A percentile compares a stretch with the other conserved stretches of the same genome.
Conservation (phyloP, 331 rosid genomes). For the Pyrus hybrid region DNA sequence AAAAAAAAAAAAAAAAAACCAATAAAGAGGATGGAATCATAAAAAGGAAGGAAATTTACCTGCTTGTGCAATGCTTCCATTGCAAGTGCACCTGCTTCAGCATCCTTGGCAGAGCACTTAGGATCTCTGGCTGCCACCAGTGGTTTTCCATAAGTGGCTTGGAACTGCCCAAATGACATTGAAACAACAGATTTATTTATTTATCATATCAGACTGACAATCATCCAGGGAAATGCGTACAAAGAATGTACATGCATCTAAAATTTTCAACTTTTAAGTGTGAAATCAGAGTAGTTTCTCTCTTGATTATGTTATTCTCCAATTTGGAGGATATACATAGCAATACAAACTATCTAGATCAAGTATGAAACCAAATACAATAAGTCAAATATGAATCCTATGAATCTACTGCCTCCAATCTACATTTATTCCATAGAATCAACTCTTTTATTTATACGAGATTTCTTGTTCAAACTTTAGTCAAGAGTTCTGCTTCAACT, state of each 20-base stretch:
- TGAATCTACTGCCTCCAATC: background rate
- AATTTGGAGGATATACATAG: background rate
- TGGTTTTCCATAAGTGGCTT: slow-evolving; percentile 89
- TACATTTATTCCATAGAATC: background rate
- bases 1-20: too few species aligned
- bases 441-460: background rate
- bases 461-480: background rate
- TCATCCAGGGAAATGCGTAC: background rate
- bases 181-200: slow-evolving; percentile 5
- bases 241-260: background rate
- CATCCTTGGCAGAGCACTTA: slow-evolving; percentile 96
- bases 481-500: background rate
- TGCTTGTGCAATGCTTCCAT: slow-evolving; percentile 99
- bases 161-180: slow-evolving; percentile 57
- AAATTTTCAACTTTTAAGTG: background rate
- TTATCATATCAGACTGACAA: background rate
- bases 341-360: background rate
- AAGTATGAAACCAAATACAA: background rate
- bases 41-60: slow-evolving; percentile 44
- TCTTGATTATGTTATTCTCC: background rate
- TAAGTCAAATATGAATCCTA: background rate
- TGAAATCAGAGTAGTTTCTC: background rate
- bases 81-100: slow-evolving; percentile 99
- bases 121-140: slow-evolving; percentile 91
- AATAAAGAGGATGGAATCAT: background rate